Evolutionary conservation across 768 basidiomycete genomes (phyloP).

Genomic region (Pisolithus albus): DNA sequence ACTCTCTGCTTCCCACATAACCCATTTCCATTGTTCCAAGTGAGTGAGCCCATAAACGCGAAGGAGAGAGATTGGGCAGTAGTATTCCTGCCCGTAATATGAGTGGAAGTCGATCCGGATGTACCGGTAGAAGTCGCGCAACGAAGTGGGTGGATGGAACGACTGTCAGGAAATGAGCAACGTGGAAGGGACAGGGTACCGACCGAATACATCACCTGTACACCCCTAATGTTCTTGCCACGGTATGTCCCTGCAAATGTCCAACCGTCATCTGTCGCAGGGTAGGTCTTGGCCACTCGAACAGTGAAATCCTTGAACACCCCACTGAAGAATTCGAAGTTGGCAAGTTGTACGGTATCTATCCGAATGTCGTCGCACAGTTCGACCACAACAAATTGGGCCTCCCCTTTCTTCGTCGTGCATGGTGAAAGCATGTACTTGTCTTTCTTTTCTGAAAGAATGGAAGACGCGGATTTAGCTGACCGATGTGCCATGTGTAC

Average conservation of each 20-base stretch:
- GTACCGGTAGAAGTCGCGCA: conserved; percentile 86
- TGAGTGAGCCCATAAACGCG: conserved; percentile 95
- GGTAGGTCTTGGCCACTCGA: conserved; percentile 79
- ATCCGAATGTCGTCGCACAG: conserved; percentile 97
- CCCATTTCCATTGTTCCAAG: conserved; percentile 94
- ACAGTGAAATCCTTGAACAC: conserved; percentile 90
- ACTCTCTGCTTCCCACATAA: conserved; percentile 71
- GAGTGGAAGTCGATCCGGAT: conserved; percentile 91
- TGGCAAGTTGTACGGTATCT: conserved; percentile 92
- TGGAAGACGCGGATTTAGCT: conserved; percentile 75
- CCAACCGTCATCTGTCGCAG: conserved; percentile 57
- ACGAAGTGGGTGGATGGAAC: conserved; percentile 67
- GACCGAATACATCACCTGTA: conserved; percentile 55
- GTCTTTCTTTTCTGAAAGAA: conserved; percentile 86
- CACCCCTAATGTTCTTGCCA: conserved; percentile 86
- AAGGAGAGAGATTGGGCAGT: conserved; percentile 88
- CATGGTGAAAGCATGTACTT: conserved; percentile 97
- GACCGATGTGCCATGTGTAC: conserved; percentile 77
- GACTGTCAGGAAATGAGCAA: conserved; percentile 36
- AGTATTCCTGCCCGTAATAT: conserved; percentile 92
- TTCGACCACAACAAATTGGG: conserved; percentile 86
- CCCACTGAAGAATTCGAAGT: conserved; percentile 97
- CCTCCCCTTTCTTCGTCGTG: conserved; percentile 33
- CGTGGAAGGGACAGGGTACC: background rate
- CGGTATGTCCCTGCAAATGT: conserved; percentile 67